Evolutionary conservation across 495 filamentous ascomycete species (phyloP).

Genomic region (Hyaloscypha bicolor): DNA sequence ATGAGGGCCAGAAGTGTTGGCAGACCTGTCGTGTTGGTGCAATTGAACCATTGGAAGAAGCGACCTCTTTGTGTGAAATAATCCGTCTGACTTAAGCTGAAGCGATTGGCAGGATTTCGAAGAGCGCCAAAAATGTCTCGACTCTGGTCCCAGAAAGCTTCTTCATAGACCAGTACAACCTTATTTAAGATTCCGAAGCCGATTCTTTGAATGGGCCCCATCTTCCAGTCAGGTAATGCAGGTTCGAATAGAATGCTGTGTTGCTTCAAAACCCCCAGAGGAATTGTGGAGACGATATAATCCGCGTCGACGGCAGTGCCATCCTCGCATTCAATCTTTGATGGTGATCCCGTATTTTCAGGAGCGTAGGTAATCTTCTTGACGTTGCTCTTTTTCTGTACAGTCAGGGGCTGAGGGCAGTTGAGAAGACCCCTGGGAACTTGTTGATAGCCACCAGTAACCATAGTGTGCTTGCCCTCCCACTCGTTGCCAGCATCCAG

Average conservation of each 20-base stretch:
- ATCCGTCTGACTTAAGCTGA: conserved; percentile 54
- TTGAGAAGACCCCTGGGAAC: conserved; percentile 80
- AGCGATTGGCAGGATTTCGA: conserved; percentile 60
- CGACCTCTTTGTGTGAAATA: conserved; percentile 65
- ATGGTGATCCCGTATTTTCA: conserved; percentile 38
- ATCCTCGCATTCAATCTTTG: conserved; percentile 75
- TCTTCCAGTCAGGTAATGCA: conserved; percentile 83
- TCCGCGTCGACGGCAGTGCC: conserved; percentile 80
- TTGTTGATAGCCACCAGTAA: conserved; percentile 90
- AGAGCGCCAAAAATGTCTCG: conserved; percentile 94
- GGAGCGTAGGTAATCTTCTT: conserved; percentile 67
- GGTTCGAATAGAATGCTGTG: conserved; percentile 76
- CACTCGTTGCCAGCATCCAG: conserved; percentile 98
- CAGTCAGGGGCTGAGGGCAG: conserved; percentile 75
- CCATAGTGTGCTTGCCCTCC: conserved; percentile 88
- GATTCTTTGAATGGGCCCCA: conserved; percentile 77
- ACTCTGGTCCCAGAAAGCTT: conserved; percentile 90
- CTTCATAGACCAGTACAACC: conserved; percentile 84
- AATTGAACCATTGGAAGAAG: conserved; percentile 98
- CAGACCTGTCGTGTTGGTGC: conserved; percentile 81
- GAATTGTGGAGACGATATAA: conserved; percentile 82
- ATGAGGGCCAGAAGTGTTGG: conserved; percentile 90
- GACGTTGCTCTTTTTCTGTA: conserved; percentile 71
- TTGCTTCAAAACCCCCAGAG: conserved; percentile 83
- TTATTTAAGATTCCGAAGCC: conserved; percentile 97